A percentile compares a stretch with the other conserved stretches of the same genome.
Evolutionary conservation across 345 rosid genomes (phyloP).

Genomic region (Mallotus nudiflorus): DNA sequence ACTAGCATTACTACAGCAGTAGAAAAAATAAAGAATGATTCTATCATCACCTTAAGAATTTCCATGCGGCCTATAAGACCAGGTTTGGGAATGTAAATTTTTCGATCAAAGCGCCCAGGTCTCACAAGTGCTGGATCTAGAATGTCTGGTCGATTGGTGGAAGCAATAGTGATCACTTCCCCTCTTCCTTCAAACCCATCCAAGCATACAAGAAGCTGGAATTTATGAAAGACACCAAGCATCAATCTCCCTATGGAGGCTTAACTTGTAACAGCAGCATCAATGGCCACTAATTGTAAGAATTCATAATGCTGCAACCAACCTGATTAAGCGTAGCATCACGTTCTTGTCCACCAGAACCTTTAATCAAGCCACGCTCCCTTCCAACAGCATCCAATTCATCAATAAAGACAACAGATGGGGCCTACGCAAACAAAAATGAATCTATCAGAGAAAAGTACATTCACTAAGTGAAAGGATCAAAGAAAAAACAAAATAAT

Average conservation of each 20-base stretch:
- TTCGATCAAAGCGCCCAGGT: slow-evolving; percentile 89
- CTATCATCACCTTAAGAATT: slow-evolving; percentile 66
- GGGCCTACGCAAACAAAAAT: slow-evolving; percentile 53
- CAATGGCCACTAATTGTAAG: not conserved
- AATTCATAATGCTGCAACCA: slow-evolving; percentile 9
- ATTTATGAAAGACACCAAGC: slow-evolving; percentile 12
- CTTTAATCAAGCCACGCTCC: slow-evolving; percentile 91
- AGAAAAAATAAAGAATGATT: not conserved
- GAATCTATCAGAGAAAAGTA: not conserved
- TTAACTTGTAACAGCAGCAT: slow-evolving; percentile 1
- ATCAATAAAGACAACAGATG: slow-evolving; percentile 90
- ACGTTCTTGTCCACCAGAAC: slow-evolving; percentile 98
- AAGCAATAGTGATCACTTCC: slow-evolving; percentile 91
- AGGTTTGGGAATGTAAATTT: slow-evolving; percentile 81
- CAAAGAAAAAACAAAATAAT: not conserved
- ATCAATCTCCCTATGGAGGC: slow-evolving; percentile 6
- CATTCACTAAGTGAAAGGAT: not conserved
- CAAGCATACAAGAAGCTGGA: slow-evolving; percentile 84
- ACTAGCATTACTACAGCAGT: not conserved
- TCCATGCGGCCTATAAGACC: slow-evolving; percentile 88
- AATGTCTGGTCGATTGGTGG: slow-evolving; percentile 94
- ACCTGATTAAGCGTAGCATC: slow-evolving; percentile 99
- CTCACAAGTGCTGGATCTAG: slow-evolving; percentile 94
- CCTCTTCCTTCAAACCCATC: slow-evolving; percentile 99
- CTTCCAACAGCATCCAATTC: slow-evolving; percentile 98